Evolutionary conservation across 768 basidiomycete species (phyloP), one percentile per base, ranked within the genome.

Genomic region (Pleurotus pulmonarius): DNA sequence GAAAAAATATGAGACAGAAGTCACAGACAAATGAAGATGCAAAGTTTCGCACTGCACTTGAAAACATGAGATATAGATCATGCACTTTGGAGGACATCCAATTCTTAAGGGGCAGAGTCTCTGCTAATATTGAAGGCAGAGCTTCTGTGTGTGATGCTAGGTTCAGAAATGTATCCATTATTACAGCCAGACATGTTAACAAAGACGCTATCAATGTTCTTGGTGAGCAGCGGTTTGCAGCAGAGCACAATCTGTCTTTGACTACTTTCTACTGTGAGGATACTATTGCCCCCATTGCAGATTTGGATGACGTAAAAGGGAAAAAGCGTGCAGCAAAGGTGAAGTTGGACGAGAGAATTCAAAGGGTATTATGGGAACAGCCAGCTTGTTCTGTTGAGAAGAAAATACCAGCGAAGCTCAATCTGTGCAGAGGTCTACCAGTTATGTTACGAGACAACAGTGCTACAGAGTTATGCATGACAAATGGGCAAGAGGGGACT

Each of bases 101-200:
- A 1, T 74, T 77, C 57, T 57, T 79, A 4, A 22, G 58, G 5
- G 63, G 64, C 5, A 15, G 64, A 9, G 55, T 73, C 1, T 58
- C 67, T 7, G 59, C 60, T 1, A 20, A 8, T 13, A n/a, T 15
- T 13, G 20, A 26, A 7, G 20, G 40, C 9, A n/a, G 40, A 18
- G 49, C 58, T 6, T 52, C 16, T 24, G 38, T 72, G 13, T 43
- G 47, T 29, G 49, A 53, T 22, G 4, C 44, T 9, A 12, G 8
- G 3, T 77, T 75, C 51, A 29, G 67, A 25, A 57, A 73, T 63
- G 63, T 73, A 1, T 69, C 75, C 4, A 64, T 77, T 12, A 78
- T 79, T 22, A 75, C 73, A 2, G 63, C 67, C 3, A 57, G 59
- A 12, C 76, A 76, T 66, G 37, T 61, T 9, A 64, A 72, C 29